A percentile compares a stretch with the other conserved stretches of the same genome.
phyloP scores from a whole-genome alignment of 2,329 filamentous ascomycete species.

The Seiridium cupressi region DNA sequence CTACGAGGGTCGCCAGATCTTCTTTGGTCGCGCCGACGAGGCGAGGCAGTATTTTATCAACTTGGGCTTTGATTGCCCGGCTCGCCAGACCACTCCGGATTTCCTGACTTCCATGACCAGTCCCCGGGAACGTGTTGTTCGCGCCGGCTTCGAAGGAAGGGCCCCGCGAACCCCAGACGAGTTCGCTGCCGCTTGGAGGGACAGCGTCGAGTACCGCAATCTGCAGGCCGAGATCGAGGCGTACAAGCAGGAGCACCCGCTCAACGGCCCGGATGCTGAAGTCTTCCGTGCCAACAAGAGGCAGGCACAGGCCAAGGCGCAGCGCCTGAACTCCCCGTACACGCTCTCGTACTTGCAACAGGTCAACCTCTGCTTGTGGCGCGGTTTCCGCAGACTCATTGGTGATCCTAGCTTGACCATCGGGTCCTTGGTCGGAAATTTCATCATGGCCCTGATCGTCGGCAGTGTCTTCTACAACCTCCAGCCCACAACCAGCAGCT shows the following conservation, averaged over 20 bases:
- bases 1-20: conserved; percentile 60
- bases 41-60: conserved; percentile 63
- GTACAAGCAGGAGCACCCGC: conserved; percentile 49
- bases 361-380: conserved; percentile 18
- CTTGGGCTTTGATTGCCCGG: conserved; percentile 63
- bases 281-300: conserved; percentile 56
- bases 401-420: conserved; percentile 17
- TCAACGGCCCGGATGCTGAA: conserved; percentile 50
- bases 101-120: conserved; percentile 70
- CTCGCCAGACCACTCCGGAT: conserved; percentile 65
- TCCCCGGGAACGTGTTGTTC: conserved; percentile 50
- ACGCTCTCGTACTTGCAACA: conserved; percentile 19
- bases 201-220: conserved; percentile 44
- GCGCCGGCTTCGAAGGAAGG: conserved; percentile 50
- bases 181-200: conserved; percentile 56
- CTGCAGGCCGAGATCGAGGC: conserved; percentile 51
- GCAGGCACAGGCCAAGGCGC: conserved; percentile 35
- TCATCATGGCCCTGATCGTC: conserved; percentile 72
- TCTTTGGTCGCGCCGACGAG: conserved; percentile 55
- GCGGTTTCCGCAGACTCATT: conserved; percentile 13
- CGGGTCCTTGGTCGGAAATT: conserved; percentile 66
- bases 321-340: conserved; percentile 18
- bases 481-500: conserved; percentile 57
- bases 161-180: conserved; percentile 58
- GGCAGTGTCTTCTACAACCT: conserved; percentile 78